Base-by-base conservation (phyloP, 257 asterid species). In the Agastache rugosa region DNA sequence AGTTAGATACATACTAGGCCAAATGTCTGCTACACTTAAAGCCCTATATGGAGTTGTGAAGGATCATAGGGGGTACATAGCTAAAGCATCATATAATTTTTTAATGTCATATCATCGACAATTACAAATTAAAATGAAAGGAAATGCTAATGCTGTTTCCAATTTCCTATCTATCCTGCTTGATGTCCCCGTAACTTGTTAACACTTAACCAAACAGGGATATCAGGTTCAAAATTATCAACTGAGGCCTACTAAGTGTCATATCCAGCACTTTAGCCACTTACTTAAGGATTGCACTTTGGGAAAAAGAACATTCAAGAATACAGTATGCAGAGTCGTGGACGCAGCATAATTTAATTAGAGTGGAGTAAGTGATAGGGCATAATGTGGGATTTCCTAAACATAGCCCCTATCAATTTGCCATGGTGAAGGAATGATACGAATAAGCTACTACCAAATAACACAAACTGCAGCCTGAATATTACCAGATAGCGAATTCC, bases 401-500 rank as follows among this genome's bases (percentile, higher is more conserved):
- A 55, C 11, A 67, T 54, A 67, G 41, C 63, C 72, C 69, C 14
- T 50, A 66, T 64, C 69, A 77, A 73, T 31, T 34, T 44, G 29
- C 50, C 48, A 39, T 27, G 53, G 73, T 64, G 58, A 34, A 51
- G 74, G 50, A 77, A 64, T 56, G 70, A 37, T 67, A 60, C 34
- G 25, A 27, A 63, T 37, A 79, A 48, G 39, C 17, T 41, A 66
- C 63, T 61, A 66, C 16, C 14, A 72, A 15, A 12, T 63, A 61
- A 19, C 35, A 62, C 39, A 63, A 74, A 50, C 44, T 62, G 53
- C 74, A 76, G 63, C 69, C 68, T 23, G 62, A 80, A 76, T 71
- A 59, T 60, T 88, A 95, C 99, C 96, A 95, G 90, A 80, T 90
- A 95, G 63, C 77, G 96, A 71, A 95, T 79, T 80, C 98, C 99